Evolutionary conservation across 768 basidiomycete species (phyloP).

Genomic region (Ramaria rubella): DNA sequence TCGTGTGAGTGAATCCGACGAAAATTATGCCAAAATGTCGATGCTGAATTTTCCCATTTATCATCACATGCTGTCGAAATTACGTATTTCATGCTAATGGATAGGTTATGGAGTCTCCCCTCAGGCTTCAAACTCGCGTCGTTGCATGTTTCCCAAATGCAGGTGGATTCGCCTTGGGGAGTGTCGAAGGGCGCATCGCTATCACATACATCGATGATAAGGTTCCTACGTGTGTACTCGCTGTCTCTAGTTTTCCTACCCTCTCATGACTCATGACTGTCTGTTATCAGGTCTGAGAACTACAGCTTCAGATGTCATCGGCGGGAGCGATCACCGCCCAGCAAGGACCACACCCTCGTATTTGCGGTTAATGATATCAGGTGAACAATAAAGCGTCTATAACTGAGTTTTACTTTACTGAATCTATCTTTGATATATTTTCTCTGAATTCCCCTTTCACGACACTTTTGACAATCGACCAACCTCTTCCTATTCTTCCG

Average conservation of each 20-base stretch:
- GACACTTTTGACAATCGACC: background rate
- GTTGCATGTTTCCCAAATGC: slow-evolving; percentile 23
- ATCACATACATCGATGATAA: slow-evolving; percentile 33
- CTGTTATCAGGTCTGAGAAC: slow-evolving; percentile 34
- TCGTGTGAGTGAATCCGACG: slow-evolving; percentile 23
- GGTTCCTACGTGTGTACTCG: background rate
- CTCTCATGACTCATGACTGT: too few species aligned
- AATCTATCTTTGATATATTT: background rate
- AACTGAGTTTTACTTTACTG: background rate
- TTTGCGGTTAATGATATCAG: slow-evolving; percentile 51
- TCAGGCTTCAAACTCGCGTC: slow-evolving; percentile 34
- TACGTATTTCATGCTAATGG: too few species aligned
- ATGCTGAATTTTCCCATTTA: too few species aligned
- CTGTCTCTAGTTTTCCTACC: too few species aligned
- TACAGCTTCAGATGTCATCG: slow-evolving; percentile 55
- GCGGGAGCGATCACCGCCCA: slow-evolving; percentile 26
- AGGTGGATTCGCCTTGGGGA: slow-evolving; percentile 24
- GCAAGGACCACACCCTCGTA: slow-evolving; percentile 38
- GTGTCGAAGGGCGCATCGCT: slow-evolving; percentile 34
- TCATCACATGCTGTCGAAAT: too few species aligned
- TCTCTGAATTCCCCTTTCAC: too few species aligned
- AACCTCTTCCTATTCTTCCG: background rate
- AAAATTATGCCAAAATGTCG: too few species aligned
- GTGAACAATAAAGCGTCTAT: background rate
- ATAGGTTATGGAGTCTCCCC: slow-evolving; percentile 27